Base-by-base conservation (phyloP, 768 basidiomycete species). In the Crucibulum laeve region DNA sequence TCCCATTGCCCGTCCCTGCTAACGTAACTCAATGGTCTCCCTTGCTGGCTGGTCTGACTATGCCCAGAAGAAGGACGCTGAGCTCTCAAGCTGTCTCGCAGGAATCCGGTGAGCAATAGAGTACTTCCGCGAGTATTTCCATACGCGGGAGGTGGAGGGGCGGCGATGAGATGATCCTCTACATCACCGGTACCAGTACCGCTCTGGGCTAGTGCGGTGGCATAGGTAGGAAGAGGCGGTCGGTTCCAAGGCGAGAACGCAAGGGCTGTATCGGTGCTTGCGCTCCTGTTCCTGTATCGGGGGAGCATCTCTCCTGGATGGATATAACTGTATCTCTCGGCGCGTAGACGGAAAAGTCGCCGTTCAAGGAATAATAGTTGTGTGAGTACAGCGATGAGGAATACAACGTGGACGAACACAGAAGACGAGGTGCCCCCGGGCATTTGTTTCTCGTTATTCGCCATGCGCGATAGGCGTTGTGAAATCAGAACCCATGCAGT, bases 101-200 rank as follows among this genome's bases (percentile, higher is more conserved):
- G 55, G 57, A 70, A 74, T 4, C 80, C 78, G 1, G 73, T 54
- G 15, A 85, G 66, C 34, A 87, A 53, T 34, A 87, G 67, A 15
- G 71, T 82, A 62, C 81, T 84, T 25, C 82, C 84, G 38, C 84
- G 73, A 15, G 82, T 84, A 51, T 84, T 73, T 18, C 86, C 85
- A 57, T 87, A 87, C n/a, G 82, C 82, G 7, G 86, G 86, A 5
- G 86, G 86, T 1, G 86, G 84, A 3, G 79, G 71, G 15, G 68
- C 72, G 3, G 83, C 84, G 45, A 86, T 87, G 26, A 74, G 57
- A 54, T 77, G 68, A 57, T 86, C 84, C 51, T 87, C 86, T 21
- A 84, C 84, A 58, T 87, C 85, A 32, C 84, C 85, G 3, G 86
- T 87, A 25, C 82, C 83, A 11, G 68, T 71, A 11, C 84, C 84